A percentile compares a stretch with the other conserved stretches of the same genome.
Evolutionary conservation across 169 alveolate genomes (phyloP).

Genomic region (Cryptosporidium canis): DNA sequence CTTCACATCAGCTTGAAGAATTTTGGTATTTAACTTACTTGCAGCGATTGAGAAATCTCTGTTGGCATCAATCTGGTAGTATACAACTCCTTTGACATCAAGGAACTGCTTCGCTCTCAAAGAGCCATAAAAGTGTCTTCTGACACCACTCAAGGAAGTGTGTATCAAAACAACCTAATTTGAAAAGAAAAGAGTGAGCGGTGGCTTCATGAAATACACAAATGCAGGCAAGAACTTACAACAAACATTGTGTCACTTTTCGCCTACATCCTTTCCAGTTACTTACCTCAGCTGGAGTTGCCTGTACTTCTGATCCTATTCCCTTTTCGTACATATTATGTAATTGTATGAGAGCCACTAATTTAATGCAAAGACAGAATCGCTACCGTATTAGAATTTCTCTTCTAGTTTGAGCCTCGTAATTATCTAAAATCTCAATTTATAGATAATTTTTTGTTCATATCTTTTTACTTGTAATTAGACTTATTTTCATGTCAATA

Average conservation of each 20-base stretch:
- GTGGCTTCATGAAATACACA: not conserved
- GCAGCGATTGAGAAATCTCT: slow-evolving; percentile 85
- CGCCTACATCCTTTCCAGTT: not conserved
- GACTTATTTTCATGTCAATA: slow-evolving; percentile 36
- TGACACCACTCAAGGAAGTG: slow-evolving; percentile 85
- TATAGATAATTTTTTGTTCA: slow-evolving; percentile 1
- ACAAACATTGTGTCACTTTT: not conserved
- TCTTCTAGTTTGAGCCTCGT: not conserved
- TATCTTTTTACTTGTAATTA: slow-evolving; percentile 34
- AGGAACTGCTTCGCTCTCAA: slow-evolving; percentile 83
- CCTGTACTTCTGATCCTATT: slow-evolving; percentile 54
- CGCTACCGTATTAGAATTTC: not conserved
- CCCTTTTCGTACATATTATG: slow-evolving; percentile 18
- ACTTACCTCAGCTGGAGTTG: slow-evolving; percentile 73
- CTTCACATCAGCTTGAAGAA: not conserved
- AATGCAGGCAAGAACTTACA: not conserved
- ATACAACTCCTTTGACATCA: slow-evolving; percentile 87
- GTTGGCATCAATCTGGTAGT: slow-evolving; percentile 86
- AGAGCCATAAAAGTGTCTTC: slow-evolving; percentile 83
- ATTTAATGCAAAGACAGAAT: not conserved
- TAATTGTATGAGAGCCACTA: not conserved
- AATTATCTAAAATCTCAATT: not conserved
- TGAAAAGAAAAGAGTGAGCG: not conserved
- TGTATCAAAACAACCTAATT: slow-evolving; percentile 82
- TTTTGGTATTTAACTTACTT: slow-evolving; percentile 70